Evolutionary conservation across 179 eudicot genomes (phyloP).

Genomic region (Silene coronaria): DNA sequence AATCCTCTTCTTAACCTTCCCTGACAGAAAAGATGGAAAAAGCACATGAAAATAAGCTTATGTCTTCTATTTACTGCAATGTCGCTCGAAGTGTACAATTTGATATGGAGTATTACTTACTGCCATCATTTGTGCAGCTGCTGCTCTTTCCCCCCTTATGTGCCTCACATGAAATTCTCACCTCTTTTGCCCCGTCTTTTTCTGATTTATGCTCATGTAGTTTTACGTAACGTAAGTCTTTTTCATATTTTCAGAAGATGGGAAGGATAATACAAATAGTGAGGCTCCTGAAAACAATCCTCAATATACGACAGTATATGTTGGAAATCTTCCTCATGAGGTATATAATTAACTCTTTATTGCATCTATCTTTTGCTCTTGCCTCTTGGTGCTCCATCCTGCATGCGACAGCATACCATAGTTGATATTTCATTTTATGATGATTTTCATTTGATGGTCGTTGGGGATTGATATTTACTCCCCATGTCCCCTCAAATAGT

Average conservation of each 20-base stretch:
- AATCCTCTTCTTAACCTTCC: no score
- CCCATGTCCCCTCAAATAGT: neutral
- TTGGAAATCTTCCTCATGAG: constrained; percentile 93
- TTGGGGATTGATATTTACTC: neutral
- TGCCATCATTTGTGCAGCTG: neutral
- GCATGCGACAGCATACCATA: neutral
- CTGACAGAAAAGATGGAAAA: no score
- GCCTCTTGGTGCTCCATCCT: neutral
- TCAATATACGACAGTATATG: constrained; percentile 90
- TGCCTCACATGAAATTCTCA: neutral
- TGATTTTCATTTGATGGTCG: neutral
- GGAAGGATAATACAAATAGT: constrained; percentile 52
- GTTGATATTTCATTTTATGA: neutral
- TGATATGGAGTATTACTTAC: neutral
- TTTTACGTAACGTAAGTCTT: neutral
- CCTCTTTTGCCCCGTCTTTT: neutral
- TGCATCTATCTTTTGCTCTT: neutral
- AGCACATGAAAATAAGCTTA: no score
- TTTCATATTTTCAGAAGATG: constrained; percentile 58
- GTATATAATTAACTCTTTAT: constrained; percentile 26
- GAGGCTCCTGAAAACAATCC: constrained; percentile 95
- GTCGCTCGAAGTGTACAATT: neutral
- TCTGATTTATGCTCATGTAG: neutral
- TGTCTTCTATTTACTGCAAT: neutral
- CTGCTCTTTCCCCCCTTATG: neutral